Evolutionary conservation across 805 yeast genomes (phyloP).

Genomic region (Starmera quercuum): DNA sequence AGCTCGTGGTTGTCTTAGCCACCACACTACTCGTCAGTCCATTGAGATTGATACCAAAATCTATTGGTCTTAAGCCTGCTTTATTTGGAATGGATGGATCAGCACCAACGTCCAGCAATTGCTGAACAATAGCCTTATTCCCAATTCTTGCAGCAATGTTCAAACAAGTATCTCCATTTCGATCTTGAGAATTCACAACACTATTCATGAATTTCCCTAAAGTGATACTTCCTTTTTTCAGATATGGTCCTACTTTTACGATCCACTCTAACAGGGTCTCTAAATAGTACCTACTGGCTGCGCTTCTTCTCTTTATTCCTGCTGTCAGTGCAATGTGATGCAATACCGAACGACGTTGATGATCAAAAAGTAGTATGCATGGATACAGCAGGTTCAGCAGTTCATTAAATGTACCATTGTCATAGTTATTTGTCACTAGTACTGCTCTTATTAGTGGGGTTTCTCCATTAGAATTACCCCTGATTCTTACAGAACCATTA

Average conservation of each 20-base stretch:
- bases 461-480: conserved; percentile 83
- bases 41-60: conserved; percentile 63
- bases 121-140: conserved; percentile 70
- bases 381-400: conserved; percentile 73
- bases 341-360: conserved; percentile 67
- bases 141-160: conserved; percentile 90
- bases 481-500: conserved; percentile 57
- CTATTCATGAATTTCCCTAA: conserved; percentile 55
- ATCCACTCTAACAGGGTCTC: conserved; percentile 74
- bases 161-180: conserved; percentile 90
- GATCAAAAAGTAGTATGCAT: conserved; percentile 55
- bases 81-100: conserved; percentile 72
- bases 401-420: conserved; percentile 63
- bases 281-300: conserved; percentile 66
- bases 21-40: conserved; percentile 5
- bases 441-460: conserved; percentile 81
- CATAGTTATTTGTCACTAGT: conserved; percentile 76
- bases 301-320: conserved; percentile 65
- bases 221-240: conserved; percentile 39
- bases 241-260: conserved; percentile 42
- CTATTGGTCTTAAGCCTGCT: conserved; percentile 79
- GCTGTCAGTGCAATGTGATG: conserved; percentile 84
- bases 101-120: conserved; percentile 82
- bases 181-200: conserved; percentile 82
- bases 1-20: neutral